phyloP scores from a whole-genome alignment of 345 rosid species.

The Jatropha curcas region DNA sequence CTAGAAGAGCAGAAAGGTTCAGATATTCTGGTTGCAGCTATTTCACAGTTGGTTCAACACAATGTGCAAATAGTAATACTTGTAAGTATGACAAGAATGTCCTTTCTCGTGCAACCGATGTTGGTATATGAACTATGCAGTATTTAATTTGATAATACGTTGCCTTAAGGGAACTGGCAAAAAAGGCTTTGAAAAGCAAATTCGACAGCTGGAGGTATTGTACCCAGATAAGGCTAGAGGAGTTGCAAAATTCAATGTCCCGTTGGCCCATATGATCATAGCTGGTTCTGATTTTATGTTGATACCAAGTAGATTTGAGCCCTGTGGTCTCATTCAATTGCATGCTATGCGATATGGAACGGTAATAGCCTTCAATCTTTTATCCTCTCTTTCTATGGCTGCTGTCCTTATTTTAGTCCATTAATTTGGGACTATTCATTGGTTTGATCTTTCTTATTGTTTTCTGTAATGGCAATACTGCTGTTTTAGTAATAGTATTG shows the following conservation, averaged over 20 bases:
- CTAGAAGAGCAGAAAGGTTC: constrained; percentile 98
- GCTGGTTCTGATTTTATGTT: constrained; percentile 90
- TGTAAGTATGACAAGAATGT: constrained; percentile 45
- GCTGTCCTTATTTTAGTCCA: background rate
- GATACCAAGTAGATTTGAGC: constrained; percentile 92
- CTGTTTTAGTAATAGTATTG: background rate
- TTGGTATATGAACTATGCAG: background rate
- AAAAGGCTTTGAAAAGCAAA: constrained; percentile 69
- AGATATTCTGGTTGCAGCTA: constrained; percentile 75
- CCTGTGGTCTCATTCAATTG: constrained; percentile 95
- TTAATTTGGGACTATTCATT: background rate
- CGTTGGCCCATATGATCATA: constrained; percentile 85
- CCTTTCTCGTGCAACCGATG: background rate
- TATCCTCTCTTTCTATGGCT: background rate
- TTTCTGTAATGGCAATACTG: background rate
- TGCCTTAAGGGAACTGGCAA: constrained; percentile 83
- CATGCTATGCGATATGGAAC: constrained; percentile 99
- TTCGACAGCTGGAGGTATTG: constrained; percentile 58
- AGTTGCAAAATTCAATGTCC: constrained; percentile 72
- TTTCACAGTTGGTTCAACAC: constrained; percentile 53
- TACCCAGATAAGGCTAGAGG: constrained; percentile 76
- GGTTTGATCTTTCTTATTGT: background rate
- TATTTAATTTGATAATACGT: constrained; percentile 1
- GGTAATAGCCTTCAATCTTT: constrained; percentile 25
- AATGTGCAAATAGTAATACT: constrained; percentile 78